Evolutionary conservation across 768 basidiomycete genomes (phyloP).

Genomic region (Podaxis sp.): DNA sequence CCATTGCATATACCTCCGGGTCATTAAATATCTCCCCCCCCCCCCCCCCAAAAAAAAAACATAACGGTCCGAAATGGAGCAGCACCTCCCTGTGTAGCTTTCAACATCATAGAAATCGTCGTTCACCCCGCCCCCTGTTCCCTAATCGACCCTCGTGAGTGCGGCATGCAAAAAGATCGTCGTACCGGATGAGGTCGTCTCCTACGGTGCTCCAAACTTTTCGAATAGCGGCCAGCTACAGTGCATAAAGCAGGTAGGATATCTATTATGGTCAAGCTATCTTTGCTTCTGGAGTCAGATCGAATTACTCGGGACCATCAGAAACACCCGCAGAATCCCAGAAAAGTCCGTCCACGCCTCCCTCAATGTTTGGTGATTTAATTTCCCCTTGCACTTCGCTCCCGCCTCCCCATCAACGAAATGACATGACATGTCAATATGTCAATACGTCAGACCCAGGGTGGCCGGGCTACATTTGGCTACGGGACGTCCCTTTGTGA

Average conservation of each 20-base stretch:
- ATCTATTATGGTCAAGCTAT: neutral
- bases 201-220: neutral
- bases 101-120: neutral
- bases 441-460: constrained; percentile 6
- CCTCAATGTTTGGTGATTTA: neutral
- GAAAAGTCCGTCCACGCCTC: neutral
- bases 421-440: constrained; percentile 7
- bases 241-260: neutral
- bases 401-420: constrained; percentile 1
- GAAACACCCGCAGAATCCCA: neutral
- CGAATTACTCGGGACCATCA: constrained; percentile 8
- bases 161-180: neutral
- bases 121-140: neutral
- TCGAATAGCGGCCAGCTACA: neutral
- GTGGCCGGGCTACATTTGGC: neutral
- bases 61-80: neutral
- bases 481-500: neutral
- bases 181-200: neutral
- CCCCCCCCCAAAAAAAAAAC: too few species aligned
- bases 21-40: neutral
- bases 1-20: neutral
- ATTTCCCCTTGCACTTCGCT: neutral
- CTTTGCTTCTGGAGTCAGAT: neutral
- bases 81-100: neutral
- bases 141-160: neutral